Evolutionary conservation across 2,329 filamentous ascomycete genomes (phyloP).

Genomic region (Aspergillus terreus): DNA sequence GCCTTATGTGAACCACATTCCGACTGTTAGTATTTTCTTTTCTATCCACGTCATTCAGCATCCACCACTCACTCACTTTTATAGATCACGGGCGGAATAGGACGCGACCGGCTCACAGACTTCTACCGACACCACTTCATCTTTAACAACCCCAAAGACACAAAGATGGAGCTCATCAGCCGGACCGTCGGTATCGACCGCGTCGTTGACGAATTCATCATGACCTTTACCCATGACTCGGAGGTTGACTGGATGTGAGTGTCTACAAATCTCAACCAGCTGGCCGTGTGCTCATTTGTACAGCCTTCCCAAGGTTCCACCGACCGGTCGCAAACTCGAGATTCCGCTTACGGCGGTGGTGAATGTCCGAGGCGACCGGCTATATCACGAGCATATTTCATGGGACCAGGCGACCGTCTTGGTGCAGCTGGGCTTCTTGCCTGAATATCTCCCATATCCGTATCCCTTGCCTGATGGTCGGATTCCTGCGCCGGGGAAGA

Average conservation of each 20-base stretch:
- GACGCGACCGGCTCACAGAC: slow-evolving; percentile 54
- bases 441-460: slow-evolving; percentile 62
- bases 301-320: slow-evolving; percentile 47
- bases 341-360: slow-evolving; percentile 64
- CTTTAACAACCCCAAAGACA: slow-evolving; percentile 64
- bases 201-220: slow-evolving; percentile 67
- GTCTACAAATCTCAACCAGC: slow-evolving; percentile 6
- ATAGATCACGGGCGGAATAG: slow-evolving; percentile 62
- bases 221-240: slow-evolving; percentile 59
- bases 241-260: slow-evolving; percentile 63
- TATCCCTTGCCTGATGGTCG: slow-evolving; percentile 47
- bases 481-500: slow-evolving; percentile 36
- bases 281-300: slow-evolving; percentile 1
- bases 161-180: slow-evolving; percentile 62
- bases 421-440: slow-evolving; percentile 59
- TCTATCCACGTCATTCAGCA: background rate
- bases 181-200: slow-evolving; percentile 67
- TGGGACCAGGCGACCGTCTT: slow-evolving; percentile 67
- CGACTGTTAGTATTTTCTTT: slow-evolving; percentile 49
- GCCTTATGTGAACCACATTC: slow-evolving; percentile 72
- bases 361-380: slow-evolving; percentile 63
- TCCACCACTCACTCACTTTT: background rate
- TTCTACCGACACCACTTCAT: slow-evolving; percentile 73
- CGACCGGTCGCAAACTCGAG: too few species aligned
- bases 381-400: slow-evolving; percentile 68